Evolutionary conservation across 164 flowering plant genomes (phyloP).

Genomic region (Annona squamosa): DNA sequence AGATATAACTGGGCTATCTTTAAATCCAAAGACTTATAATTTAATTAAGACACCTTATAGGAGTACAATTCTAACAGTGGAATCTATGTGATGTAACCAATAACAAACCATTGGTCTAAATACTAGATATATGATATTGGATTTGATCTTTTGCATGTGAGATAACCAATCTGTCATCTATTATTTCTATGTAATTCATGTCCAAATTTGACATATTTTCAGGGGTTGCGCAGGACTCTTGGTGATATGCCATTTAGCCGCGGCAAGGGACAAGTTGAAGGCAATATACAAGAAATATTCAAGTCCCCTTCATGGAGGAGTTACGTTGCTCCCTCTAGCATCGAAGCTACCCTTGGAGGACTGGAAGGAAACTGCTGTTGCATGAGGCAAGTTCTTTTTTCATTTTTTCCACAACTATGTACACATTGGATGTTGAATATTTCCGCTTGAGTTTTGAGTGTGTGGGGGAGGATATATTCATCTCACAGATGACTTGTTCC

Average conservation of each 20-base stretch:
- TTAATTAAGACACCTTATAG: no score
- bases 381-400: no score
- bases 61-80: no score
- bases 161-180: not conserved
- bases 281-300: constrained; percentile 59
- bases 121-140: not conserved
- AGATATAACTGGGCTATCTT: no score
- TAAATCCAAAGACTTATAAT: no score
- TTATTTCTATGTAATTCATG: no score
- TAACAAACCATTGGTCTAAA: no score
- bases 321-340: constrained; percentile 61
- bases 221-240: constrained; percentile 74
- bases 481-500: no score
- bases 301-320: constrained; percentile 32
- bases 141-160: not conserved
- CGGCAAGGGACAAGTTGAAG: constrained; percentile 40
- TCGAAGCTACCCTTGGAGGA: constrained; percentile 23
- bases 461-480: not conserved
- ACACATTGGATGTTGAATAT: not conserved
- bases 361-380: not conserved
- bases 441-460: not conserved
- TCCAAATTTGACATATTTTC: constrained; percentile 1
- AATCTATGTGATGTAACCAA: no score
- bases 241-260: constrained; percentile 40
- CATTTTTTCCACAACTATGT: not conserved